A percentile compares a stretch with the other conserved stretches of the same genome.
Evolutionary conservation across 2,329 filamentous ascomycete genomes (phyloP).

Genomic region (Thyridium curvatum): DNA sequence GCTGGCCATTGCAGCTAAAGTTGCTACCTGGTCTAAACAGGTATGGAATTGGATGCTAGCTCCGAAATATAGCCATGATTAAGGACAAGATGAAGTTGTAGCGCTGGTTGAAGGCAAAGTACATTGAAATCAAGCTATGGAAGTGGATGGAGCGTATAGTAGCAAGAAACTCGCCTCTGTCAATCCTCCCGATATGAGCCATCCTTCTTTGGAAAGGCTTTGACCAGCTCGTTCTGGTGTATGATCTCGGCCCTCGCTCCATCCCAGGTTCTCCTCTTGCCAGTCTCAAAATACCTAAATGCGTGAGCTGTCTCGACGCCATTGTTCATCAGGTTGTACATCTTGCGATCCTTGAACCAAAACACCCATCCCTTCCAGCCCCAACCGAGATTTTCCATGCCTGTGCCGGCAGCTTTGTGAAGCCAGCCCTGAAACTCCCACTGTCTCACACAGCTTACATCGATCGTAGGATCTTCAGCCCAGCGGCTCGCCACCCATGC

Average conservation of each 20-base stretch:
- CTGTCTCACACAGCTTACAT: slow-evolving; percentile 17
- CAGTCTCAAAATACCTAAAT: slow-evolving; percentile 33
- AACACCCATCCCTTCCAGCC: slow-evolving; percentile 31
- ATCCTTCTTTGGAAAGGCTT: slow-evolving; percentile 8
- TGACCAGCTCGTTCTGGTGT: slow-evolving; percentile 16
- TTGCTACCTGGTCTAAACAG: too few species aligned
- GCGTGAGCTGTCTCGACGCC: slow-evolving; percentile 33
- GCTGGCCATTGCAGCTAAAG: too few species aligned
- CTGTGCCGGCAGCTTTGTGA: slow-evolving; percentile 33
- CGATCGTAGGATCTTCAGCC: slow-evolving; percentile 14
- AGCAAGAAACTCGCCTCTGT: too few species aligned
- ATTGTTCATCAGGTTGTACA: slow-evolving; percentile 29
- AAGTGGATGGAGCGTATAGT: too few species aligned
- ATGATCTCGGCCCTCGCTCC: slow-evolving; percentile 29
- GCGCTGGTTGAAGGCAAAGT: too few species aligned
- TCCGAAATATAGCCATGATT: too few species aligned
- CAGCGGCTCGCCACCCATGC: slow-evolving; percentile 20
- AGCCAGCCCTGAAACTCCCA: slow-evolving; percentile 31
- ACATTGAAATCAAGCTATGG: too few species aligned
- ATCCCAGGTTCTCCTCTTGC: slow-evolving; percentile 30
- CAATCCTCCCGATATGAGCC: slow-evolving; percentile 1
- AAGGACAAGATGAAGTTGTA: too few species aligned
- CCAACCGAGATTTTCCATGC: slow-evolving; percentile 33
- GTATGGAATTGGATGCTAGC: too few species aligned
- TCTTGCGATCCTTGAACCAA: slow-evolving; percentile 28